Conservation (phyloP, 495 filamentous ascomycete species). For the Podospora pseudopauciseta region DNA sequence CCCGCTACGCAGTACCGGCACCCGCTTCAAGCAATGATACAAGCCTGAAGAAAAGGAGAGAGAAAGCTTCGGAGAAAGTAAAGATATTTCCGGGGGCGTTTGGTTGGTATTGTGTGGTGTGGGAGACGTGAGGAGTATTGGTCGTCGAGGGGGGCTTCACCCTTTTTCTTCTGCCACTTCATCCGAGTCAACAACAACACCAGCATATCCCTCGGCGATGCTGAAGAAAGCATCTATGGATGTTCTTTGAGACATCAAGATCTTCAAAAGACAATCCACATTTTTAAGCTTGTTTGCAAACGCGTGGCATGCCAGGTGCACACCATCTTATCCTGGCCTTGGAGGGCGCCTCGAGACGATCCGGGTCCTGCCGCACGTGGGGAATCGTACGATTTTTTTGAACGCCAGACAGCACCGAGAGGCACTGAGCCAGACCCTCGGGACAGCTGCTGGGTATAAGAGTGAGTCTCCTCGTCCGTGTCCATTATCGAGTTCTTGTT, state of each 20-base stretch:
- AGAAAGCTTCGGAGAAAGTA: neutral
- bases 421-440: neutral
- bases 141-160: neutral
- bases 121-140: neutral
- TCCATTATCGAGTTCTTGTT: neutral
- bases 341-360: conserved; percentile 22
- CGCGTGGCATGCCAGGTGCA: conserved; percentile 7
- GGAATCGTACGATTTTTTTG: conserved; percentile 34
- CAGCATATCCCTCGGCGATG: neutral
- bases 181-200: neutral
- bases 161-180: neutral
- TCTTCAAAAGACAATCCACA: conserved; percentile 7
- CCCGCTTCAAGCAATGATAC: neutral
- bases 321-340: conserved; percentile 18
- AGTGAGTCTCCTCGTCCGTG: neutral
- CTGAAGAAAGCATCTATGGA: neutral
- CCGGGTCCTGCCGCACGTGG: conserved; percentile 27
- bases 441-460: conserved; percentile 12
- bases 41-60: neutral
- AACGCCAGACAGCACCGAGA: conserved; percentile 13
- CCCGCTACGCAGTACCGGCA: conserved; percentile 1
- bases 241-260: neutral
- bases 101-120: neutral
- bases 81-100: neutral
- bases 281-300: conserved; percentile 17